Base-by-base conservation (phyloP, 306 rosid genomes). In the Acmispon strigosus region DNA sequence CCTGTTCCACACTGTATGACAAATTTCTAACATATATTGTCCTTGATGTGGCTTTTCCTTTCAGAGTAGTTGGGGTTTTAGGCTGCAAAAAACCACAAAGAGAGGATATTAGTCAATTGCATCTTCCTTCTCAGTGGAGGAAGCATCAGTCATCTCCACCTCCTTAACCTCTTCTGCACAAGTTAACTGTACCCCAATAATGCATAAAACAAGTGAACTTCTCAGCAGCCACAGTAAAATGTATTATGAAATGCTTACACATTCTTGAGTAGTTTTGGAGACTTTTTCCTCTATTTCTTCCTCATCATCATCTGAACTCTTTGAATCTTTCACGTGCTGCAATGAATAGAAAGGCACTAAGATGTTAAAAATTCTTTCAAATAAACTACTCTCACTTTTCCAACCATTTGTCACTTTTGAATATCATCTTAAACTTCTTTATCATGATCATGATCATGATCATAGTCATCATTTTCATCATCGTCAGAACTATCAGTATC, bases 11-110 rank as follows among this genome's bases (percentile, higher is more conserved):
- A 49, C 29, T 76, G 48, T 24, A 86, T 17, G 93, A 78, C 55
- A 92, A 75, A 70, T 90, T 90, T 59, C 87, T 90, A 66, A 76
- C 81, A 62, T 73, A 85, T 53, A 92, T 74, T 22, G 89, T 90
- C 84, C 83, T 92, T 0, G 86, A 78, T 22, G 54, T 11, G 39
- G 45, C 59, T 42, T 63, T 76, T 44, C 61, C 88, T 8, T 84
- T 75, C 0, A 81, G 72, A 12, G 86, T 60, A 48, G 70, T 62
- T 20, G 85, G 82, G 20, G 80, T 85, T 76, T 81, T 80, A 39
- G 88, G 84, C 96, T 92, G 91, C 85, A 66, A 56, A 57, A 60
- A 41, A 60, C 48, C 11, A 37, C 64, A 17, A 22, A 16, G 10
- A 53, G 58, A 53, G 47, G 57, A 58, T 4, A 61, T 65, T 1